These are phyloP conservation scores for Sugiyamaella chiloensis DNA, from an alignment of 805 yeast species.

Conservation along the genomic window DNA sequence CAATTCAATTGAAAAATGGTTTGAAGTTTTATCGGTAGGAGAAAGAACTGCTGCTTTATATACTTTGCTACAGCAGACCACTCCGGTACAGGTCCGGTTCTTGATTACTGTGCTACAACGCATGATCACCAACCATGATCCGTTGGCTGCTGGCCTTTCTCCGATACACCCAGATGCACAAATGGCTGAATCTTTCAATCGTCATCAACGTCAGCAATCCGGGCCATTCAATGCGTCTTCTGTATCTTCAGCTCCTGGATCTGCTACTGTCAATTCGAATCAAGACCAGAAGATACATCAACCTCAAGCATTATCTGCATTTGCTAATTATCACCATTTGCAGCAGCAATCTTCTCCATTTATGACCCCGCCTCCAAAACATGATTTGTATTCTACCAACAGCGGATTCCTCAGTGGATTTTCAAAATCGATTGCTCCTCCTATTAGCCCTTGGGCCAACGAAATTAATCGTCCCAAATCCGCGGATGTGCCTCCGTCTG, in stretches of 20 bases:
- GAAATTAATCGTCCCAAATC: conserved; percentile 30
- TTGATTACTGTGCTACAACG: conserved; percentile 34
- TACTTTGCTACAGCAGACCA: conserved; percentile 35
- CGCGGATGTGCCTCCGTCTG: conserved; percentile 17
- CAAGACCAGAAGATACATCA: conserved; percentile 9
- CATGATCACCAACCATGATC: conserved; percentile 26
- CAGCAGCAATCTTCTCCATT: conserved; percentile 12
- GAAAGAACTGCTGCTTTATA: conserved; percentile 40
- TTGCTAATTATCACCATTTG: conserved; percentile 4
- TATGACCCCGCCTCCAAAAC: conserved; percentile 21
- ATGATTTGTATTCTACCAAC: conserved; percentile 25
- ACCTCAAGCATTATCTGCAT: conserved; percentile 10
- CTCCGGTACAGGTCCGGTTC: conserved; percentile 34
- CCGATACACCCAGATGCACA: conserved; percentile 19
- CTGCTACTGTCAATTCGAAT: background rate
- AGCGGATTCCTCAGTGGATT: conserved; percentile 15
- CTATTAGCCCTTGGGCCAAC: conserved; percentile 27
- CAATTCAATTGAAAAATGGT: conserved; percentile 39
- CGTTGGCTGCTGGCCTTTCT: conserved; percentile 19
- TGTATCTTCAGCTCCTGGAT: background rate
- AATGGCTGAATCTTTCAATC: background rate
- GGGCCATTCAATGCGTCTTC: background rate
- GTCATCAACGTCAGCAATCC: conserved; percentile 12
- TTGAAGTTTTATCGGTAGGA: conserved; percentile 34
- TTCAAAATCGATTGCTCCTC: conserved; percentile 17